A percentile compares a stretch with the other conserved stretches of the same genome.
These are phyloP conservation scores for Escovopsis sp. DNA, from an alignment of 2,329 filamentous ascomycete genomes.

Conservation along the genomic window DNA sequence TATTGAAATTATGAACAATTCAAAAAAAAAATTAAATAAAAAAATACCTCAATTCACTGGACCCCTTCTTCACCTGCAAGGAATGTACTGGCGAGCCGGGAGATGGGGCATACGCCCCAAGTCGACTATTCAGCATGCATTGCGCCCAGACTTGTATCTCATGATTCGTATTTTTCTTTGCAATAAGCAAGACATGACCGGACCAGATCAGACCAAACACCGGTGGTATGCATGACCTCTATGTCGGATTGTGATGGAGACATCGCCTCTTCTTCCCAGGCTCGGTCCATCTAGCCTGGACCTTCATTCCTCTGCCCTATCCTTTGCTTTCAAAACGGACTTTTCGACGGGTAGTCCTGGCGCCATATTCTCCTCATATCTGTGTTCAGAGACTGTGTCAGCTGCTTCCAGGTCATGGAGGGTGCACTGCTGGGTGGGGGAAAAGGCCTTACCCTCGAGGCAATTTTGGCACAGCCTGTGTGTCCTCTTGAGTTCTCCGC, in stretches of 20 bases:
- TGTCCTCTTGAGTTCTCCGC: slow-evolving; percentile 74
- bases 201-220: slow-evolving; percentile 16
- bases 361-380: slow-evolving; percentile 33
- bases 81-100: no score
- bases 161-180: slow-evolving; percentile 3
- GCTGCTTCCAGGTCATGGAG: no score
- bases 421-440: not conserved
- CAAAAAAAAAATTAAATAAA: no score
- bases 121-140: not conserved
- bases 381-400: slow-evolving; percentile 8
- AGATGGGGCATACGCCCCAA: no score
- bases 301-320: not conserved
- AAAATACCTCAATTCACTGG: no score
- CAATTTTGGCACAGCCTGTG: slow-evolving; percentile 83
- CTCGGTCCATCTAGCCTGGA: slow-evolving; percentile 5
- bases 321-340: slow-evolving; percentile 13
- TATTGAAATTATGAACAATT: no score
- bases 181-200: slow-evolving; percentile 13
- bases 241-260: slow-evolving; percentile 16
- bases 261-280: slow-evolving; percentile 14
- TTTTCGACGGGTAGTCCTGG: slow-evolving; percentile 22
- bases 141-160: not conserved
- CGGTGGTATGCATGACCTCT: slow-evolving; percentile 17
- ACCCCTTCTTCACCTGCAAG: no score
- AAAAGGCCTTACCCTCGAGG: slow-evolving; percentile 51